These are phyloP conservation scores for Myxozyma nipponensis DNA, from an alignment of 805 yeast genomes.

Conservation along the genomic window DNA sequence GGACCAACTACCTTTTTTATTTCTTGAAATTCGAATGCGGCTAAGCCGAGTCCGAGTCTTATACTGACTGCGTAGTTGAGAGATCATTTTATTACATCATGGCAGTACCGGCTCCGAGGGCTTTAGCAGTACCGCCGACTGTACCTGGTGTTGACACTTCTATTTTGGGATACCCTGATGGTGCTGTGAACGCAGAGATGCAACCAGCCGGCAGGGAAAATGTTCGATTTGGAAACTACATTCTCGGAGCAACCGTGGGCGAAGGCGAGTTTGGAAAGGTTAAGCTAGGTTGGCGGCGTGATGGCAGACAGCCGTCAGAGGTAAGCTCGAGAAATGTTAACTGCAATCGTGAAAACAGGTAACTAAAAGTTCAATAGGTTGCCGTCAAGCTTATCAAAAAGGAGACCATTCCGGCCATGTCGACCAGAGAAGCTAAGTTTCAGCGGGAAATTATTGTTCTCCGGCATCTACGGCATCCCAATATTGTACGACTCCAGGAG, in stretches of 20 bases:
- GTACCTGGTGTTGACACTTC: neutral
- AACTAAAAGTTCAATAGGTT: conserved; percentile 50
- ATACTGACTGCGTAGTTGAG: no score
- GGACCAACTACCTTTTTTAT: no score
- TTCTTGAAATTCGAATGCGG: no score
- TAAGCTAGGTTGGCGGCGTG: conserved; percentile 91
- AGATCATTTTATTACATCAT: no score
- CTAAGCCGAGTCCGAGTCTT: no score
- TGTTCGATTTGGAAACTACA: conserved; percentile 74
- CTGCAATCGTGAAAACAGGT: neutral
- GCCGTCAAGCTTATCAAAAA: conserved; percentile 90
- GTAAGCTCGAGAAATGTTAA: no score
- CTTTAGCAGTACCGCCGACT: neutral
- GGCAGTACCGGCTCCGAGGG: conserved; percentile 1
- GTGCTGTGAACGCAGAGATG: conserved; percentile 19
- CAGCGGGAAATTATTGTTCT: conserved; percentile 91
- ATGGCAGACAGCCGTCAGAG: conserved; percentile 50
- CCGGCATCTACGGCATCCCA: conserved; percentile 79
- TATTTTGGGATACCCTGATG: conserved; percentile 1
- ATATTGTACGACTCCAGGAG: conserved; percentile 85
- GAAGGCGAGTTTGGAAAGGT: conserved; percentile 99
- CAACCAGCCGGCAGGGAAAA: conserved; percentile 21
- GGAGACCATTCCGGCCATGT: conserved; percentile 80
- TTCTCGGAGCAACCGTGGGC: conserved; percentile 89
- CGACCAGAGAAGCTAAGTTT: conserved; percentile 82